Evolutionary conservation across 495 filamentous ascomycete genomes (phyloP).

Genomic region (Podospora pseudocomata): DNA sequence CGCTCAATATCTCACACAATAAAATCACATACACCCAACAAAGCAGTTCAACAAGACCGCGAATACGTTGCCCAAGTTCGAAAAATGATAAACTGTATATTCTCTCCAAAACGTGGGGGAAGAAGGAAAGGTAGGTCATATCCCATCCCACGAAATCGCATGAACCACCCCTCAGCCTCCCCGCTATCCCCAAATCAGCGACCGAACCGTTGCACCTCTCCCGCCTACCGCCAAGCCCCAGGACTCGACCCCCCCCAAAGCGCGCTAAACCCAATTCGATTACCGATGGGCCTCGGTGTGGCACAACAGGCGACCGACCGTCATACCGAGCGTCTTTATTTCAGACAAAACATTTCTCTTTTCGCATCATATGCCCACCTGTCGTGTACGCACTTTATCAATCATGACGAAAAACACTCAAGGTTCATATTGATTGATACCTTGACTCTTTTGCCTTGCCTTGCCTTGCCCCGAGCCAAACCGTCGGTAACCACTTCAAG

Average conservation of each 20-base stretch:
- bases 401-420: background rate
- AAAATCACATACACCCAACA: too few relatives aligned
- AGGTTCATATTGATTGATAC: background rate
- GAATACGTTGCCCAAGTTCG: too few relatives aligned
- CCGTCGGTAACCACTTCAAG: background rate
- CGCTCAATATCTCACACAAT: too few relatives aligned
- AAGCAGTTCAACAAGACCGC: too few relatives aligned
- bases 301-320: too few relatives aligned
- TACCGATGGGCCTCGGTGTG: constrained; percentile 9
- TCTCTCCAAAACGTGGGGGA: too few relatives aligned
- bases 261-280: constrained; percentile 10
- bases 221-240: background rate
- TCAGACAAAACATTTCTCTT: background rate
- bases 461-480: background rate
- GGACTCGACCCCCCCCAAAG: background rate
- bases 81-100: too few relatives aligned
- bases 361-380: background rate
- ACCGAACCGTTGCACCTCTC: constrained; percentile 25
- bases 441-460: too few relatives aligned
- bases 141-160: too few relatives aligned
- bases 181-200: constrained; percentile 33
- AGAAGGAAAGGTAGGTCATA: too few relatives aligned
- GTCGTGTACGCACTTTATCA: background rate
- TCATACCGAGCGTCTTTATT: background rate
- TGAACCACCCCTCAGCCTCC: constrained; percentile 17